Base-by-base conservation (phyloP, 208 protist species). In the Porcisia hertigi region DNA sequence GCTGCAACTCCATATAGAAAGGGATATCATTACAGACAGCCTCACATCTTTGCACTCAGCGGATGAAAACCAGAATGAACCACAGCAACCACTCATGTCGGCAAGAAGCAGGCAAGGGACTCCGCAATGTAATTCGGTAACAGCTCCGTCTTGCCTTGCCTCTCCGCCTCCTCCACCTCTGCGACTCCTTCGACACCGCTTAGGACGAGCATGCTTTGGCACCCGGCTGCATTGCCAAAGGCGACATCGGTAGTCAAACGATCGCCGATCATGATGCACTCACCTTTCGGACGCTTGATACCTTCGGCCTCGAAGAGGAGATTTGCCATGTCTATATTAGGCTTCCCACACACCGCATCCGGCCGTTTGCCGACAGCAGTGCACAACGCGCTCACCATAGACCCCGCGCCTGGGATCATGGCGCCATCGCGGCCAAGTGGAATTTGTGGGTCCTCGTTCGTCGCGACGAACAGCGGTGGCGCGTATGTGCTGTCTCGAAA, bases 221-320 rank as follows among this genome's bases (percentile, higher is more conserved):
- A 92, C 0, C 79, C 74, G 5, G 88, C 87, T 1, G 57, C 82
- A 71, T 92, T 92, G 25, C 91, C 91, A 88, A 95, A 95, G 14
- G 83, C 87, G 30, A 95, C 82, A 69, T 95, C 91, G 14, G 91
- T 95, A n/a, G 82, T 89, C 11, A 95, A 82, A 12, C 91, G 88
- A 63, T 95, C 91, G 1, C 91, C 91, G 14, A 95, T 74, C 91
- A 95, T 95, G 62, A 95, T 72, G 81, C 91, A 95, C 60, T 55
- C 45, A 73, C 74, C 67, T 45, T 59, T 58, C 23, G 85, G 81
- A 54, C 92, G 59, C 1, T 45, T 83, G 64, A 93, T 88, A 16
- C 79, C 73, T 71, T 93, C 88, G 1, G 75, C 75, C 67, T 71
- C 80, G 62, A 93, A 92, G 25, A 95, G 67, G 34, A 87, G 77